Evolutionary conservation across 352 stramenopile species (phyloP).

Genomic region (Phytophthora pini): DNA sequence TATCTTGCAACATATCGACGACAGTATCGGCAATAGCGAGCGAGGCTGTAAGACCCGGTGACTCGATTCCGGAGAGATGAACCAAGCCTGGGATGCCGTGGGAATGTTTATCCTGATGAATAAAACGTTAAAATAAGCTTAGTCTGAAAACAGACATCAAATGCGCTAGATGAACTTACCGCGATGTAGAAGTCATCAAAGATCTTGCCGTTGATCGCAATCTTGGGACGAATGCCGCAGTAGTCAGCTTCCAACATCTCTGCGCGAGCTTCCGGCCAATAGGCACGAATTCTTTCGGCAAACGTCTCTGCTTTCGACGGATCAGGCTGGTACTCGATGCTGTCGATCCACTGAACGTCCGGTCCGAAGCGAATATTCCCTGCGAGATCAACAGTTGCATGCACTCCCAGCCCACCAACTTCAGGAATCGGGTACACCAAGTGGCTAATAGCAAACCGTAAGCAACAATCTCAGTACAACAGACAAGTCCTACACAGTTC

Average conservation of each 20-base stretch:
- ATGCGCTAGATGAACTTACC: conserved; percentile 37
- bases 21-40: conserved; percentile 88
- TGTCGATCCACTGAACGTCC: conserved; percentile 95
- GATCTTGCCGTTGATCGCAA: conserved; percentile 66
- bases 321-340: conserved; percentile 88
- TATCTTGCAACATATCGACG: conserved; percentile 48
- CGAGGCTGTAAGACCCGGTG: conserved; percentile 92
- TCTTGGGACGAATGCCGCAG: conserved; percentile 96
- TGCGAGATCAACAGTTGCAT: conserved; percentile 95
- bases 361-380: conserved; percentile 95
- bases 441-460: conserved; percentile 41
- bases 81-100: conserved; percentile 90
- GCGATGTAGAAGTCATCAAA: conserved; percentile 93
- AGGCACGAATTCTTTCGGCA: conserved; percentile 84
- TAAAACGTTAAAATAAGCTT: background rate
- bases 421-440: conserved; percentile 98
- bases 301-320: conserved; percentile 65
- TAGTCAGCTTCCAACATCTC: conserved; percentile 93
- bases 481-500: background rate
- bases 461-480: background rate
- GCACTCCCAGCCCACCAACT: conserved; percentile 94
- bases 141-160: background rate
- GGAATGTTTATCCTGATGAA: conserved; percentile 46
- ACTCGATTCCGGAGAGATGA: conserved; percentile 97
- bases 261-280: conserved; percentile 91